phyloP scores from a whole-genome alignment of 2,329 filamentous ascomycete species.

The Teratosphaeria epicoccoides region DNA sequence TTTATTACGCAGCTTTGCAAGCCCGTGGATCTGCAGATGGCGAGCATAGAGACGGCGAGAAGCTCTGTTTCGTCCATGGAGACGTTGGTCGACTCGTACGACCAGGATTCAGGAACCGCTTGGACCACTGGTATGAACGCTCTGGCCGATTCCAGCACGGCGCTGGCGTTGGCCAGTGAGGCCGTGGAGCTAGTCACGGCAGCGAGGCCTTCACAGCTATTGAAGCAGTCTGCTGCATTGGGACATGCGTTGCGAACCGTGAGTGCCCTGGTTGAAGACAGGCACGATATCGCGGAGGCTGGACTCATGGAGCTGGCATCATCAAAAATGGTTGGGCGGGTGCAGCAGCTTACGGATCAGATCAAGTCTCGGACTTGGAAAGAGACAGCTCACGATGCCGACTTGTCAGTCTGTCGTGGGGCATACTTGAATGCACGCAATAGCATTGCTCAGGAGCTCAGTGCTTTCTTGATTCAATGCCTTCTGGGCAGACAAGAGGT shows the following conservation, averaged over 20 bases:
- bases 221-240: background rate
- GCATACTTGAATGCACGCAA: background rate
- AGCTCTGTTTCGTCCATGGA: background rate
- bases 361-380: background rate
- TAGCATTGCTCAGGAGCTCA: slow-evolving; percentile 2
- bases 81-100: background rate
- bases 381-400: background rate
- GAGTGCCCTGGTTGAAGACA: background rate
- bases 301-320: background rate
- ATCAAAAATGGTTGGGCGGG: background rate
- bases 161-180: background rate
- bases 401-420: background rate
- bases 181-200: background rate
- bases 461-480: slow-evolving; percentile 4
- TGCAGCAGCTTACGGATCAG: background rate
- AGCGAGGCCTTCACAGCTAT: background rate
- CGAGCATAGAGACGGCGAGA: slow-evolving; percentile 4
- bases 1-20: slow-evolving; percentile 18
- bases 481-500: background rate
- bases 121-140: slow-evolving; percentile 2
- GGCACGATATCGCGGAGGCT: slow-evolving; percentile 1
- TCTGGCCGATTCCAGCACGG: background rate
- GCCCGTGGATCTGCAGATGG: slow-evolving; percentile 15
- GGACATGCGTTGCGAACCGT: background rate
- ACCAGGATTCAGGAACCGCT: background rate